Base-by-base conservation (phyloP, 2,329 filamentous ascomycete species). In the Penicillium sp. region DNA sequence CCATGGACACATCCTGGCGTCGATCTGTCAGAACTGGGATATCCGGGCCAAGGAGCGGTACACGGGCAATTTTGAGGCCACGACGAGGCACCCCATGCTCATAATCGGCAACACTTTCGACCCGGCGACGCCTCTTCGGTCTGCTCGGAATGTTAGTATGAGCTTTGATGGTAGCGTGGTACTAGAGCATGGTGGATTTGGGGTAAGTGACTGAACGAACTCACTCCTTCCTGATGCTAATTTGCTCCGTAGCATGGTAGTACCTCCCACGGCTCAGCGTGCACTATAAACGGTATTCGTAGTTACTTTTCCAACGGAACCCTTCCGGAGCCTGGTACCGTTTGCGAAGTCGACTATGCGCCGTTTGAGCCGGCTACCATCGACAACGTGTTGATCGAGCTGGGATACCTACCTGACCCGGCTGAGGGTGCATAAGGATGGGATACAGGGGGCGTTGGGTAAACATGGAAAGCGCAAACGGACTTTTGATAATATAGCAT, bases 231-330 rank as follows among this genome's bases (percentile, higher is more conserved):
- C 7, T 35, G 31, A 35, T 35, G 11, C 31, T 35, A 11, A 35
- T 35, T 35, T 35, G 7, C 11, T 35, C 31, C 11, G 31, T 35
- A 35, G 31, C 56, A 71, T 50, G 49, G 50, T 38, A 71, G 68
- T 2, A 35, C 74, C 7, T 64, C 57, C 0, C 63, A 69, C 1
- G 72, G 73, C 4, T 79, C 76, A 2, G 58, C 63, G 6, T 81
- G 79, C 64, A 73, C 69, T 5, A 56, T 69, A 6, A 61, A 65
- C 48, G 62, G 66, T 3, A 69, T 74, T 4, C 60, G 63, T 23
- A 67, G 64, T 7, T 80, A 79, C 58, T 80, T 75, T 65, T 54
- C 51, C 5, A 68, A 78, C 45, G 76, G 76, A 3, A 74, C 68
- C 3, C 58, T 81, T 26, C 78, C 78, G 2, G 53, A 70, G 31